Base-by-base conservation (phyloP, 768 basidiomycete genomes). In the Leccinum disarticulatum region DNA sequence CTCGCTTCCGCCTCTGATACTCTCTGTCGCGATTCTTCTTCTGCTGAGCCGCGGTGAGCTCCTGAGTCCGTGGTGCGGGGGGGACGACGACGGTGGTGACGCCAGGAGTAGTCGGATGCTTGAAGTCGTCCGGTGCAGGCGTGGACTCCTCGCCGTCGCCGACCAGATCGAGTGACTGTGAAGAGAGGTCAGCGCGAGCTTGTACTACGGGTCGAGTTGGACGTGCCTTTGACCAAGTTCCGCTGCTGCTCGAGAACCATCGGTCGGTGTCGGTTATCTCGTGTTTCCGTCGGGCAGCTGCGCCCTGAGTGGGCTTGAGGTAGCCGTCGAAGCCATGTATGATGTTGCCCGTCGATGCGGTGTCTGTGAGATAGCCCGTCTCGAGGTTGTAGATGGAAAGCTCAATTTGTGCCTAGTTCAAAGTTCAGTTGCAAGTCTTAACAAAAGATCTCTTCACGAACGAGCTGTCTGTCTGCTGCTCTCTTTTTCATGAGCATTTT, bases 291-390 rank as follows among this genome's bases (percentile, higher is more conserved):
- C 90, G 79, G 9, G 72, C 73, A 4, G 73, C 72, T 19, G 73
- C 72, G 7, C 81, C 84, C 9, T 81, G 78, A 1, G 81, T 82
- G 59, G 87, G 88, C 74, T 93, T 94, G 59, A 93, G 82, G 69
- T 93, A 94, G 46, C 87, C 86, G 56, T 93, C 92, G 63, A 93
- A 93, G 4, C 92, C 92, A 66, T 88, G 88, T 38, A 94, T 88
- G 55, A 94, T 93, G 65, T 94, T 93, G 31, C 92, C 92, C 17
- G 91, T 90, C 65, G 84, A 87, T 1, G 87, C 83, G 1, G 92
- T 93, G 55, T 94, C 92, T 7, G 85, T 83, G 36, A 94, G 77
- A 72, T 93, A 94, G 4, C 80, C 75, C 9, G 83, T 83, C 71
- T 94, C 92, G 28, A 90, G 79, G 61, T 84, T 86, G 75, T 90